Evolutionary conservation across 176 grass and related monocot species (phyloP).

Genomic region (Themeda triandra): DNA sequence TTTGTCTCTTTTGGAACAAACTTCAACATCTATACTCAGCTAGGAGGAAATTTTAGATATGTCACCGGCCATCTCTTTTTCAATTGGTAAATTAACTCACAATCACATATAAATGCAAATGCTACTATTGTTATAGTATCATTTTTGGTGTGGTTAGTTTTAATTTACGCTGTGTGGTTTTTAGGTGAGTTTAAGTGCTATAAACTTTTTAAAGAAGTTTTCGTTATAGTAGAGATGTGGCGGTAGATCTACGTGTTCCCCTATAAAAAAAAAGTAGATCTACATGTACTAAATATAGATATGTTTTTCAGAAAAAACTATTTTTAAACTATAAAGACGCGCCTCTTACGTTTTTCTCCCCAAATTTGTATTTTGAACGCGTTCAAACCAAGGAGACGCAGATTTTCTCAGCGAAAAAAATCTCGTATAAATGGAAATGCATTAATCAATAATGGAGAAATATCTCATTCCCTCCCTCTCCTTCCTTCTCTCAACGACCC

Average conservation of each 20-base stretch:
- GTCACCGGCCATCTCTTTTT: too few species aligned
- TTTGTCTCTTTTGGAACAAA: too few species aligned
- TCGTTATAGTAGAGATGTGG: too few species aligned
- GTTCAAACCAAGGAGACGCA: neutral
- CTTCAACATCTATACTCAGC: too few species aligned
- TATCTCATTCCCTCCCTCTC: neutral
- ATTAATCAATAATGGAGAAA: neutral
- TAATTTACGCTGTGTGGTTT: too few species aligned
- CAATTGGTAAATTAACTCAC: too few species aligned
- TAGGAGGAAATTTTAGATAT: too few species aligned
- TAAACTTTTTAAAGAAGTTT: too few species aligned
- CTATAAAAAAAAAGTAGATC: neutral
- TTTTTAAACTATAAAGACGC: neutral
- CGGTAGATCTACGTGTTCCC: neutral
- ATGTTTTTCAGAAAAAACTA: neutral
- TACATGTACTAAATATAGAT: neutral
- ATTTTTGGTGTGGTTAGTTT: too few species aligned
- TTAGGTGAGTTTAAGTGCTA: too few species aligned
- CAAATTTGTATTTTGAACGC: neutral
- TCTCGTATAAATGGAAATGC: neutral
- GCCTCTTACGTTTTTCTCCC: neutral
- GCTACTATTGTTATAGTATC: too few species aligned
- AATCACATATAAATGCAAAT: too few species aligned
- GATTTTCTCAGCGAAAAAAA: neutral
- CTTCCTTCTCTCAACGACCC: neutral